Evolutionary conservation across 176 grass and related monocot genomes (phyloP).

Genomic region (Juncus inflexus): DNA sequence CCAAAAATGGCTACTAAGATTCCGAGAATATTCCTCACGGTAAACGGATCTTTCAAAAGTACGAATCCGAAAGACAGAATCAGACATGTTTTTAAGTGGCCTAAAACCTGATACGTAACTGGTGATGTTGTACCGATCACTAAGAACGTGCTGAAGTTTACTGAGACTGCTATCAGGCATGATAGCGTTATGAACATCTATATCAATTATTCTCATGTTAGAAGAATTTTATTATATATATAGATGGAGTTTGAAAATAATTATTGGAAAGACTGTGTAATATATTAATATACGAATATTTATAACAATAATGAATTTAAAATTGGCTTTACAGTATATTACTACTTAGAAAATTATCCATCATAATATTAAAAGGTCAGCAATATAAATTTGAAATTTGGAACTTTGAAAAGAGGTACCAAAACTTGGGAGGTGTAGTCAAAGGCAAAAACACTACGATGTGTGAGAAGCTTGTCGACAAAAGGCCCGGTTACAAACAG

Average conservation of each 20-base stretch:
- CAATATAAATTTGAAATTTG: too few relatives aligned
- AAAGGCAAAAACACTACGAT: constrained; percentile 58
- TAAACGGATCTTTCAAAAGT: constrained; percentile 72
- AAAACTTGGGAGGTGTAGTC: constrained; percentile 57
- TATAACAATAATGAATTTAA: too few relatives aligned
- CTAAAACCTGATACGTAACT: constrained; percentile 93
- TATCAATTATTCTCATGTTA: neutral
- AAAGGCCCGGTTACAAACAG: constrained; percentile 68
- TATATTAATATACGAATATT: too few relatives aligned
- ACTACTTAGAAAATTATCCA: too few relatives aligned
- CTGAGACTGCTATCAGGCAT: constrained; percentile 65
- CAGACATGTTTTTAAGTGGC: constrained; percentile 92
- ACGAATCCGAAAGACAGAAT: constrained; percentile 78
- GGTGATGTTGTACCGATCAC: constrained; percentile 91
- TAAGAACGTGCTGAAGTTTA: constrained; percentile 97
- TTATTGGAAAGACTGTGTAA: neutral
- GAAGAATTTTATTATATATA: neutral
- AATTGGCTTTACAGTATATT: too few relatives aligned
- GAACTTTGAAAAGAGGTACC: constrained; percentile 32
- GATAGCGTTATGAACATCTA: constrained; percentile 76
- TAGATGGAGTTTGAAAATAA: neutral
- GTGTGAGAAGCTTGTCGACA: constrained; percentile 72
- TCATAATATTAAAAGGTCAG: too few relatives aligned
- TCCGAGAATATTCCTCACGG: constrained; percentile 55
- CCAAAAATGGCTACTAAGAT: constrained; percentile 91